A percentile compares a stretch with the other conserved stretches of the same genome.
phyloP scores from a whole-genome alignment of 2,329 filamentous ascomycete genomes.

The Chaetomiaceae sp. region DNA sequence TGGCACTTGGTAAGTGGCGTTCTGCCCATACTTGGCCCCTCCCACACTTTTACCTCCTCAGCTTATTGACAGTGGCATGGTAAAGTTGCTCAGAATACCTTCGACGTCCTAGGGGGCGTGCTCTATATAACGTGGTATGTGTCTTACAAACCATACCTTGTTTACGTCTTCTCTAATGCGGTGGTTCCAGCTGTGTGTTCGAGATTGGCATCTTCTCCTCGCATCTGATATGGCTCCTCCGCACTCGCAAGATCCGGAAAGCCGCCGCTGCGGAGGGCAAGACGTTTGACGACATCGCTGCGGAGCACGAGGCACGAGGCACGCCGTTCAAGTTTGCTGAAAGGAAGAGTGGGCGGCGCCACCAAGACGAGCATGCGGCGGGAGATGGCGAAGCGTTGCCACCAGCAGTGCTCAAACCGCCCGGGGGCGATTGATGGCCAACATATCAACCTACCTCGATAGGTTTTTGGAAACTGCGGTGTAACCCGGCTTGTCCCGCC shows the following conservation, averaged over 20 bases:
- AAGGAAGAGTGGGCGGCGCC: slow-evolving; percentile 21
- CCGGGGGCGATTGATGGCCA: too few relatives aligned
- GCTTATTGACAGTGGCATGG: slow-evolving; percentile 4
- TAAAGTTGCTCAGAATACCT: slow-evolving; percentile 53
- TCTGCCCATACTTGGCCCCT: neutral
- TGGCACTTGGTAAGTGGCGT: slow-evolving; percentile 48
- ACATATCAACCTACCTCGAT: too few relatives aligned
- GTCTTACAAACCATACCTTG: too few relatives aligned
- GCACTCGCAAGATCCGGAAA: slow-evolving; percentile 47
- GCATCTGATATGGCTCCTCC: slow-evolving; percentile 55
- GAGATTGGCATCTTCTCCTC: slow-evolving; percentile 57
- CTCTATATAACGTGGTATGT: slow-evolving; percentile 58
- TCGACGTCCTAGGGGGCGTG: slow-evolving; percentile 56
- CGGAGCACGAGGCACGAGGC: slow-evolving; percentile 32
- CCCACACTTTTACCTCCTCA: too few relatives aligned
- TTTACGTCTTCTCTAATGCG: slow-evolving; percentile 6
- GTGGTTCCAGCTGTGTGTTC: slow-evolving; percentile 42
- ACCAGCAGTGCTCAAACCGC: too few relatives aligned
- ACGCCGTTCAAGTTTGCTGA: slow-evolving; percentile 36
- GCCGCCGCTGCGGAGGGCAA: slow-evolving; percentile 47
- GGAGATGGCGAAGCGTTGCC: too few relatives aligned
- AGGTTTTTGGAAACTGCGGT: too few relatives aligned
- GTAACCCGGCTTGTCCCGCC: too few relatives aligned
- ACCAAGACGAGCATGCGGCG: too few relatives aligned
- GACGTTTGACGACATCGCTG: slow-evolving; percentile 50